Conservation (phyloP, 1,284 basidiomycete genomes). For the Malassezia vespertilionis region DNA sequence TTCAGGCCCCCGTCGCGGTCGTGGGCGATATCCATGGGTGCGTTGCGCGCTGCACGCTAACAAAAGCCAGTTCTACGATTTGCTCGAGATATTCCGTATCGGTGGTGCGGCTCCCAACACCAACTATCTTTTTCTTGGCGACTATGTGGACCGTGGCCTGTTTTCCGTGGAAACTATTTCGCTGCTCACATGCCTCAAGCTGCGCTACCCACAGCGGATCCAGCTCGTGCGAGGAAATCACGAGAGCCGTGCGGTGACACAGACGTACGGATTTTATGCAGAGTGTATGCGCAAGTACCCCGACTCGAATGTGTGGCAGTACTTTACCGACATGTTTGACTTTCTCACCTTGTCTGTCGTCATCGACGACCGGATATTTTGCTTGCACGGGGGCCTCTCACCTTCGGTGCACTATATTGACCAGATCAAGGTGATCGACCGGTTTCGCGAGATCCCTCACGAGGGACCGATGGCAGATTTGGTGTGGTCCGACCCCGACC, state of each 20-base stretch:
- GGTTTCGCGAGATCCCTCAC: slow-evolving; percentile 98
- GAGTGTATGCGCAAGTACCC: slow-evolving; percentile 98
- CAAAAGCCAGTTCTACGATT: slow-evolving; percentile 88
- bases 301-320: slow-evolving; percentile 80
- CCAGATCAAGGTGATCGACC: slow-evolving; percentile 97
- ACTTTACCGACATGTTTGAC: slow-evolving; percentile 99
- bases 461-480: slow-evolving; percentile 99
- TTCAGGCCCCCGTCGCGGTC: slow-evolving; percentile 94
- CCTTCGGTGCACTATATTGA: slow-evolving; percentile 98
- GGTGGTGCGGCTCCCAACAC: slow-evolving; percentile 91
- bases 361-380: slow-evolving; percentile 98
- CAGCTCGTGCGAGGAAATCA: slow-evolving; percentile 97
- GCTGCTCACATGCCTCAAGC: slow-evolving; percentile 86
- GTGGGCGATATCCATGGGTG: slow-evolving; percentile 98
- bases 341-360: slow-evolving; percentile 93
- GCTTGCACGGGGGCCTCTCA: slow-evolving; percentile 91
- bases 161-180: slow-evolving; percentile 99
- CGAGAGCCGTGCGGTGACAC: slow-evolving; percentile 93
- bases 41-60: not conserved
- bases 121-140: slow-evolving; percentile 71
- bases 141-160: slow-evolving; percentile 93
- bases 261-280: slow-evolving; percentile 99
- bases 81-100: slow-evolving; percentile 97
- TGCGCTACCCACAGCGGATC: slow-evolving; percentile 91
- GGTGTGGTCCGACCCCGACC: slow-evolving; percentile 98